These are phyloP conservation scores for Botrytis paeoniae DNA, from an alignment of 2,329 filamentous ascomycete species.

Conservation along the genomic window DNA sequence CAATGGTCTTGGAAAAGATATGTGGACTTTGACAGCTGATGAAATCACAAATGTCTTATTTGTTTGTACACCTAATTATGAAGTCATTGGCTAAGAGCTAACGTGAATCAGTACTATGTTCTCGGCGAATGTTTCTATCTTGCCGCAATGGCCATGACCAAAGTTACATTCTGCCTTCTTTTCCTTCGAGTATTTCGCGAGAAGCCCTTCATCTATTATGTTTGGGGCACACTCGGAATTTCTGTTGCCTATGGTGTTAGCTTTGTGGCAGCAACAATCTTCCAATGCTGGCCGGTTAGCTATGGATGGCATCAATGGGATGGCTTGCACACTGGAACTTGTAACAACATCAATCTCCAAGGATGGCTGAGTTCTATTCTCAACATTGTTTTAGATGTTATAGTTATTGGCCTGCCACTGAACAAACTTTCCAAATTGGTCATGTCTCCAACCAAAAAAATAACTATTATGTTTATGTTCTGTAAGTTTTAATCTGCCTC, in stretches of 20 bases:
- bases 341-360: slow-evolving; percentile 48
- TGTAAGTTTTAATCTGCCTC: background rate
- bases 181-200: slow-evolving; percentile 53
- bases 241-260: slow-evolving; percentile 28
- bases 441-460: slow-evolving; percentile 47
- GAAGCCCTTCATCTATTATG: slow-evolving; percentile 35
- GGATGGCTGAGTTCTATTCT: slow-evolving; percentile 50
- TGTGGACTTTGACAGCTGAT: slow-evolving; percentile 14
- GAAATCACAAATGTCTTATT: slow-evolving; percentile 14
- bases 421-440: slow-evolving; percentile 44
- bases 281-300: slow-evolving; percentile 46
- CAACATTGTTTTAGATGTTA: slow-evolving; percentile 51
- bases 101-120: slow-evolving; percentile 13
- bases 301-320: slow-evolving; percentile 54
- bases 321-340: slow-evolving; percentile 45
- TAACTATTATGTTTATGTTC: slow-evolving; percentile 49
- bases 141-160: slow-evolving; percentile 29
- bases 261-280: slow-evolving; percentile 17
- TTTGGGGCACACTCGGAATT: slow-evolving; percentile 35
- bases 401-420: slow-evolving; percentile 51
- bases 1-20: slow-evolving; percentile 18
- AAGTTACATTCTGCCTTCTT: slow-evolving; percentile 52
- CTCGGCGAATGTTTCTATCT: slow-evolving; percentile 22
- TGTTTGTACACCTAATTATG: background rate
- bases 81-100: background rate